A percentile compares a stretch with the other conserved stretches of the same genome.
Conservation (phyloP, 2,329 filamentous ascomycete species). For the Pseudopithomyces maydicus region DNA sequence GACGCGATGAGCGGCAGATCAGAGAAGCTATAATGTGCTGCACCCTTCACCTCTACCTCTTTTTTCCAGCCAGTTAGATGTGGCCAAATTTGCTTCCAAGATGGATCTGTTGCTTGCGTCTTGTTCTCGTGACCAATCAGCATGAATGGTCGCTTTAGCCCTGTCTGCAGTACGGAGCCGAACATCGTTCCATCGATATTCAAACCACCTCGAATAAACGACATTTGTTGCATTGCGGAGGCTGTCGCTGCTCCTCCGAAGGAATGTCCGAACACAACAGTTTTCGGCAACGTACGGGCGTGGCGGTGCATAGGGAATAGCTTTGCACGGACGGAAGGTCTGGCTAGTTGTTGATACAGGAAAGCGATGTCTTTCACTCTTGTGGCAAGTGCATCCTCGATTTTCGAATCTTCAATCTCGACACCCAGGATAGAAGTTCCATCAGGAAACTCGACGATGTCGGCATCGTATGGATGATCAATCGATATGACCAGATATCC, state of each 20-base stretch:
- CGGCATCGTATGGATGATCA: constrained; percentile 57
- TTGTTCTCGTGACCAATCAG: constrained; percentile 35
- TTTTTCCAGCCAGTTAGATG: constrained; percentile 30
- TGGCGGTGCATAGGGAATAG: constrained; percentile 13
- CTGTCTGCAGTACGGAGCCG: constrained; percentile 19
- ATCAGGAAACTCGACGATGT: constrained; percentile 57
- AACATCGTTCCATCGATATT: constrained; percentile 46
- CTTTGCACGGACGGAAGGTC: constrained; percentile 12
- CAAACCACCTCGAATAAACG: constrained; percentile 31
- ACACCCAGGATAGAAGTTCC: constrained; percentile 37
- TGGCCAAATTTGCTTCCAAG: constrained; percentile 32
- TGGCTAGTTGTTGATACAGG: constrained; percentile 23
- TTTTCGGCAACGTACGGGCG: constrained; percentile 1
- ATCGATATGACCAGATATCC: constrained; percentile 56
- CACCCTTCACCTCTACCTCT: constrained; percentile 29
- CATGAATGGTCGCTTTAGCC: constrained; percentile 26
- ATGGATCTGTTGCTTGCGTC: constrained; percentile 32
- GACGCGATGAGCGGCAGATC: constrained; percentile 26
- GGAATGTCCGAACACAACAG: constrained; percentile 42
- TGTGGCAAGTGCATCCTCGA: constrained; percentile 25
- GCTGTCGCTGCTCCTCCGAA: constrained; percentile 42
- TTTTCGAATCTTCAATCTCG: constrained; percentile 26
- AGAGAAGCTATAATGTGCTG: constrained; percentile 35
- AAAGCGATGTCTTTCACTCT: constrained; percentile 31
- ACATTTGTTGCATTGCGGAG: constrained; percentile 15